Conservation (phyloP, 192 early-diverging fungal species). For the Gonapodya prolifera region DNA sequence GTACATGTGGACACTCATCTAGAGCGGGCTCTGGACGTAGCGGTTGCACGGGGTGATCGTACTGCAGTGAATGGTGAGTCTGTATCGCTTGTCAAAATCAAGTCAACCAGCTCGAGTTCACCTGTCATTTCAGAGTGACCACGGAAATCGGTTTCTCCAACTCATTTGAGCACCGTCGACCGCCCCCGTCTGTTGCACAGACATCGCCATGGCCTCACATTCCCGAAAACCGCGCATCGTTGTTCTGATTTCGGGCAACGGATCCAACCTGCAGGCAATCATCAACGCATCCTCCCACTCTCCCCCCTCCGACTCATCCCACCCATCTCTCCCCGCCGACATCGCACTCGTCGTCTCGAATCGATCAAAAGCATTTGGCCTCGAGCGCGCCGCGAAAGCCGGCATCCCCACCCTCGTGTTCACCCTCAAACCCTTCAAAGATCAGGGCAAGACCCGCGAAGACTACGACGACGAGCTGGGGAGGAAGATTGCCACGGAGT, state of each 20-base stretch:
- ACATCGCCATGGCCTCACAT: not conserved
- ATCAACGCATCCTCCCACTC: conserved; percentile 60
- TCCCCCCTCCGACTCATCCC: conserved; percentile 25
- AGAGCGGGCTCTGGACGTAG: no score
- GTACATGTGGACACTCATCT: no score
- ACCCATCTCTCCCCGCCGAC: conserved; percentile 30
- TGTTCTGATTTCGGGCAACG: conserved; percentile 89
- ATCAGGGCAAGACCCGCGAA: conserved; percentile 62
- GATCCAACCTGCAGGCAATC: conserved; percentile 92
- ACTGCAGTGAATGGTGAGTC: no score
- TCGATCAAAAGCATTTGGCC: conserved; percentile 67
- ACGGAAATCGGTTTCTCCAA: no score
- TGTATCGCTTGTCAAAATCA: no score
- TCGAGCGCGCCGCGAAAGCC: conserved; percentile 70
- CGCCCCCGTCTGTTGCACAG: no score
- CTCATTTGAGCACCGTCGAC: no score
- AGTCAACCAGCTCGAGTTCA: no score
- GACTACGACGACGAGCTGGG: conserved; percentile 87
- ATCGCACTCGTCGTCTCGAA: conserved; percentile 89
- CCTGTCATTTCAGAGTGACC: no score
- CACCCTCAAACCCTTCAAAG: conserved; percentile 75
- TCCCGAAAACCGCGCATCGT: conserved; percentile 44
- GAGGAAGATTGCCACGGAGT: conserved; percentile 34
- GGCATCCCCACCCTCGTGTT: conserved; percentile 71
- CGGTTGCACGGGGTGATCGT: no score